A percentile compares a stretch with the other conserved stretches of the same genome.
Evolutionary conservation across 805 yeast species (phyloP).

Genomic region (Cyberlindnera petersonii): DNA sequence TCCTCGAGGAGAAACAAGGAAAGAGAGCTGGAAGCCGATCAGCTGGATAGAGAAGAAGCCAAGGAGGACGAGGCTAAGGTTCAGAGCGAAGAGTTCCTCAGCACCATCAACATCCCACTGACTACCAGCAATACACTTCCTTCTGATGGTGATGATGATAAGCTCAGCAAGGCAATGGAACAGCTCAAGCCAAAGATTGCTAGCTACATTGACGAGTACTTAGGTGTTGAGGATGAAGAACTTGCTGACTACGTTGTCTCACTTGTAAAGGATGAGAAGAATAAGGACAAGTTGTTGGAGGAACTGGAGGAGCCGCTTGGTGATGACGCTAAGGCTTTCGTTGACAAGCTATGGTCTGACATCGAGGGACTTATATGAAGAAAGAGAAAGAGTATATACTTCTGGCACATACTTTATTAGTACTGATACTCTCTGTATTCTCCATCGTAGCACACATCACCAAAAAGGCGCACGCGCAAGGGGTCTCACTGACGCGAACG

Average conservation of each 20-base stretch:
- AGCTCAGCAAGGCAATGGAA: conserved; percentile 19
- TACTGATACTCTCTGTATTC: too few relatives aligned
- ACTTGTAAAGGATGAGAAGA: conserved; percentile 34
- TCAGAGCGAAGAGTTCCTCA: conserved; percentile 18
- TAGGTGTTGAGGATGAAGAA: conserved; percentile 52
- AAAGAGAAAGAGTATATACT: too few relatives aligned
- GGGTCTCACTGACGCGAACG: too few relatives aligned
- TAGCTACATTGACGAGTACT: conserved; percentile 44
- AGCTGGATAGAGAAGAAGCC: conserved; percentile 33
- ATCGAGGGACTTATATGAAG: conserved; percentile 3
- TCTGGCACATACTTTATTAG: too few relatives aligned
- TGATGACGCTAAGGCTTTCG: conserved; percentile 42
- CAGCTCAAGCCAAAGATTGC: conserved; percentile 35
- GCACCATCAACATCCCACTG: conserved; percentile 18
- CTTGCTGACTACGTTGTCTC: conserved; percentile 41
- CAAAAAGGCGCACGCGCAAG: too few relatives aligned
- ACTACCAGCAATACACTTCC: conserved; percentile 13
- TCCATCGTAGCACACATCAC: too few relatives aligned
- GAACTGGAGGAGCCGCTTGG: conserved; percentile 51
- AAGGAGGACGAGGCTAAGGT: conserved; percentile 22
- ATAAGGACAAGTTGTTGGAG: conserved; percentile 31
- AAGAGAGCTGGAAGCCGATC: conserved; percentile 43
- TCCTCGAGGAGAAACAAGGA: conserved; percentile 21
- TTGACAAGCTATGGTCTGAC: conserved; percentile 37
- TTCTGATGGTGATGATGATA: conserved; percentile 16